Conservation (phyloP, 2,329 filamentous ascomycete genomes). For the Fusarium armeniacum region DNA sequence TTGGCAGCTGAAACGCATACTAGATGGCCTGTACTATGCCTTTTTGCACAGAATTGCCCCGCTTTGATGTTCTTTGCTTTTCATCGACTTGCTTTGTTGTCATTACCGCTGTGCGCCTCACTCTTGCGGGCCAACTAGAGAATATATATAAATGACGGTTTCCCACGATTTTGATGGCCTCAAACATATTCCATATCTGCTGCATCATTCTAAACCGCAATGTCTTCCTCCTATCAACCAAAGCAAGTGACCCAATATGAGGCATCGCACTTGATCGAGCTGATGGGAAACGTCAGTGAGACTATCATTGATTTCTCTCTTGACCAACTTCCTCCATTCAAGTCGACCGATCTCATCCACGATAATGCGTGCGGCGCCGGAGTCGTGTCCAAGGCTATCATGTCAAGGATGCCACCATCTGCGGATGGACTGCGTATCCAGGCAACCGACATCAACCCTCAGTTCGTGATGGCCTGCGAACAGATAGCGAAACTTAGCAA, state of each 20-base stretch:
- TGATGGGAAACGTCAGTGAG: not conserved
- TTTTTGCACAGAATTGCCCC: not conserved
- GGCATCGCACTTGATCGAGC: not conserved
- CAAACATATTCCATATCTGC: too few species aligned
- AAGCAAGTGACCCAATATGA: slow-evolving; percentile 3
- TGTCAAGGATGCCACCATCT: not conserved
- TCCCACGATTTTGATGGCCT: too few species aligned
- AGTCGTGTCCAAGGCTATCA: not conserved
- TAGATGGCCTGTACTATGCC: not conserved
- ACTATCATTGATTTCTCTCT: not conserved
- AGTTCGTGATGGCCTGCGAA: not conserved
- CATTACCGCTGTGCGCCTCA: not conserved
- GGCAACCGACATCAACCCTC: not conserved
- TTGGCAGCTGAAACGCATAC: not conserved
- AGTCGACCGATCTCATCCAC: not conserved
- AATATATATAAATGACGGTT: not conserved
- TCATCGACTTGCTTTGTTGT: not conserved
- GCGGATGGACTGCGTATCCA: not conserved
- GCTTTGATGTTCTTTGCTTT: not conserved
- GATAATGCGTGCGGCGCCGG: not conserved
- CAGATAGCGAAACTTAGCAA: not conserved
- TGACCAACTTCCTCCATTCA: not conserved
- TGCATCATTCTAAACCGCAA: not conserved
- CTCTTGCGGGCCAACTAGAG: not conserved
- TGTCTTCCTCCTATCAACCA: not conserved